Conservation (phyloP, 805 yeast species). For the Sugiyamaella americana region DNA sequence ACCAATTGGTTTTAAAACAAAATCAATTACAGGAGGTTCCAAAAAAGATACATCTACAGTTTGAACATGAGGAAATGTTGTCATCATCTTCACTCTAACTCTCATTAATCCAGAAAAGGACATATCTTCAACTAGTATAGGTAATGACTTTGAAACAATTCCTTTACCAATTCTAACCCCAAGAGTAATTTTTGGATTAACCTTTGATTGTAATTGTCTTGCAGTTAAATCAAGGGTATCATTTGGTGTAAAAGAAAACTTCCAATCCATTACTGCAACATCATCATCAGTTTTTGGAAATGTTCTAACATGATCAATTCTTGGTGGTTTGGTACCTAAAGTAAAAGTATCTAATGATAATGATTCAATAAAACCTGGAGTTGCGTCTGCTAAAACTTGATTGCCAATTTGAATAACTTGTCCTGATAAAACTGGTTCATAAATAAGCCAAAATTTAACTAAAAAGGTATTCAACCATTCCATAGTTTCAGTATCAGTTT, state of each 20-base stretch:
- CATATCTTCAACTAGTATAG: slow-evolving; percentile 73
- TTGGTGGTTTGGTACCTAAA: slow-evolving; percentile 91
- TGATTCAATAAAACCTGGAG: slow-evolving; percentile 80
- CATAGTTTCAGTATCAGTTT: slow-evolving; percentile 85
- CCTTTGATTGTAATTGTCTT: slow-evolving; percentile 76
- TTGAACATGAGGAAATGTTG: slow-evolving; percentile 87
- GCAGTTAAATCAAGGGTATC: slow-evolving; percentile 75
- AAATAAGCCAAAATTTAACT: slow-evolving; percentile 84
- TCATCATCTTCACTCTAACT: slow-evolving; percentile 82
- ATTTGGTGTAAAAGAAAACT: slow-evolving; percentile 86
- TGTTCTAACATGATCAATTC: slow-evolving; percentile 85
- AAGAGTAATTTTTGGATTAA: slow-evolving; percentile 73
- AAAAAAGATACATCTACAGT: slow-evolving; percentile 79
- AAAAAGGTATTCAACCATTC: slow-evolving; percentile 91
- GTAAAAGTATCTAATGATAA: slow-evolving; percentile 86
- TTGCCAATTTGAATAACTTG: slow-evolving; percentile 82
- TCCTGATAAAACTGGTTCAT: slow-evolving; percentile 85
- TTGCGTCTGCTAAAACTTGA: slow-evolving; percentile 70
- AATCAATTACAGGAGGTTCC: slow-evolving; percentile 87
- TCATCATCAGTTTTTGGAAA: slow-evolving; percentile 85
- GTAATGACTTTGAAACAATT: slow-evolving; percentile 52
- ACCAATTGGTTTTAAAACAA: slow-evolving; percentile 71
- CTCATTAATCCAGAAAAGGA: slow-evolving; percentile 70
- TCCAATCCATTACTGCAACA: slow-evolving; percentile 98
- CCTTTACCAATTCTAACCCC: slow-evolving; percentile 79